phyloP scores from a whole-genome alignment of 352 stramenopile genomes.

The Phytophthora vignae region DNA sequence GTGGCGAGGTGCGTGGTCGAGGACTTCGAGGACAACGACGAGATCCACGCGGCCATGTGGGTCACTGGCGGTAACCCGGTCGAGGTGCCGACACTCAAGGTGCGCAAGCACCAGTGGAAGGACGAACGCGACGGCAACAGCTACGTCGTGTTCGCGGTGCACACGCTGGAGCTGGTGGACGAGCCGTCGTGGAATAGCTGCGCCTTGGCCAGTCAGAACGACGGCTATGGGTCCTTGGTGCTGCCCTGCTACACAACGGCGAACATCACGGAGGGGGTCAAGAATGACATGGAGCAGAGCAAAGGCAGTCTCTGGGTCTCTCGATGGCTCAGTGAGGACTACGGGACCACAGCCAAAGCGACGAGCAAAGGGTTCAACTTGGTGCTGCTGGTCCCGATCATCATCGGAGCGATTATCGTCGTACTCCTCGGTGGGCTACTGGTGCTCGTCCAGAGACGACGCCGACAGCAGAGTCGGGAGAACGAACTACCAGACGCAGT shows the following conservation, averaged over 20 bases:
- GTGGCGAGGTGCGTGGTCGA: constrained; percentile 24
- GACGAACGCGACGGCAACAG: constrained; percentile 9
- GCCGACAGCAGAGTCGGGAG: background rate
- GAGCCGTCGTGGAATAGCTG: constrained; percentile 36
- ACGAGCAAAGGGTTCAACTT: constrained; percentile 10
- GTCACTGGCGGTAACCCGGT: constrained; percentile 16
- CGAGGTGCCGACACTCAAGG: constrained; percentile 3
- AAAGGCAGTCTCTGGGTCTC: constrained; percentile 24
- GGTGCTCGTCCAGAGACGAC: constrained; percentile 8
- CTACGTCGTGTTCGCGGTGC: constrained; percentile 22
- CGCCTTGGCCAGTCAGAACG: constrained; percentile 2
- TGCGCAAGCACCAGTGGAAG: constrained; percentile 23
- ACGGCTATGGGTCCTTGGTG: constrained; percentile 31
- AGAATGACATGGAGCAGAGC: constrained; percentile 13
- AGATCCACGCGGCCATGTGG: constrained; percentile 32
- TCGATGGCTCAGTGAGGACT: constrained; percentile 35
- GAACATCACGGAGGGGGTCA: constrained; percentile 9
- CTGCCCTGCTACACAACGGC: constrained; percentile 33
- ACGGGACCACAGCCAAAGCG: background rate
- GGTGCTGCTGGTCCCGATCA: constrained; percentile 27
- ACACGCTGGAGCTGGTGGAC: constrained; percentile 13
- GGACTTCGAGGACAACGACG: constrained; percentile 6
- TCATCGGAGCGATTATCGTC: constrained; percentile 3
- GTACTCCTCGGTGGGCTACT: constrained; percentile 8
- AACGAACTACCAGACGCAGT: background rate